A percentile compares a stretch with the other conserved stretches of the same genome.
These are phyloP conservation scores for Umbelopsis isabellina DNA, from an alignment of 192 early-diverging fungal species.

Conservation along the genomic window DNA sequence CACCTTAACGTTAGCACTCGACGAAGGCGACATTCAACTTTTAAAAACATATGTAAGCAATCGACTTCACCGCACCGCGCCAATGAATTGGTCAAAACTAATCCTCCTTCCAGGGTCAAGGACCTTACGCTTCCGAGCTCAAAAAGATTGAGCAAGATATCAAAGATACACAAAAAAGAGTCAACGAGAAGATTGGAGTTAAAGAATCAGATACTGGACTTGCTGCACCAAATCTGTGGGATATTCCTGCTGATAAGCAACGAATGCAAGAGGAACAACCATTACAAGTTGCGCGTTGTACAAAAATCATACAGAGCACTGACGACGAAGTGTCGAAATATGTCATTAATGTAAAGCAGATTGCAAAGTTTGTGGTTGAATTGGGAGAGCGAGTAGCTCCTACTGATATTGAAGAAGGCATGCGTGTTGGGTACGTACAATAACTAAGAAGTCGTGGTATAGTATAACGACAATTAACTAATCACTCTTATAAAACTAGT, in stretches of 20 bases:
- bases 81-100: background rate
- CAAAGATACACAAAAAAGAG: conserved; percentile 96
- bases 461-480: background rate
- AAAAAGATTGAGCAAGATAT: conserved; percentile 94
- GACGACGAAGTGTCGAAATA: conserved; percentile 94
- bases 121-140: conserved; percentile 95
- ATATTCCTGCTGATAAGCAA: conserved; percentile 98
- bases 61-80: background rate
- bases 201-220: conserved; percentile 99
- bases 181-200: conserved; percentile 99
- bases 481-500: conserved; percentile 47
- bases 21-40: conserved; percentile 90
- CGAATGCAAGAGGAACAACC: conserved; percentile 95
- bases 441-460: background rate
- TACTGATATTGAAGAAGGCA: conserved; percentile 99
- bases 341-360: conserved; percentile 98
- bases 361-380: conserved; percentile 99
- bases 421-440: conserved; percentile 86
- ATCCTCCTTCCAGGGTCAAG: conserved; percentile 76
- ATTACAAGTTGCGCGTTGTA: conserved; percentile 95
- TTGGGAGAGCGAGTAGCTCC: conserved; percentile 95
- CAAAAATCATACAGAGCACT: conserved; percentile 96
- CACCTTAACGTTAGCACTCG: conserved; percentile 60
- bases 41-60: conserved; percentile 86
- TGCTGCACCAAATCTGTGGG: conserved; percentile 97